Evolutionary conservation across 139 green algal genomes (phyloP), one percentile per base, ranked within the genome.

Genomic region (Nannochloris sp.): DNA sequence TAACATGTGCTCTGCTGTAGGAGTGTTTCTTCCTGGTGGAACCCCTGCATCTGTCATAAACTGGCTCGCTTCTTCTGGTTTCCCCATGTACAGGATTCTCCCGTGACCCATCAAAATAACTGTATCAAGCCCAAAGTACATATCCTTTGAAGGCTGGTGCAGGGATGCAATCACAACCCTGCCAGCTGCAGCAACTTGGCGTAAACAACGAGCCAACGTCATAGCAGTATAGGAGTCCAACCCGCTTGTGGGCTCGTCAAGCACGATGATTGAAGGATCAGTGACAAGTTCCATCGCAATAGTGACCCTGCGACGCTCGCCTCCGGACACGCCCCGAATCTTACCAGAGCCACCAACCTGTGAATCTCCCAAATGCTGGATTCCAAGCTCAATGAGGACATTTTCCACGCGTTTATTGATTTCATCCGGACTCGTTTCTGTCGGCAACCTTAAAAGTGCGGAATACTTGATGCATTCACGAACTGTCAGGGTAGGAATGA

Each of bases 241-340:
- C 9, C 86, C 86, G n/a, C 59, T 79, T 49, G 79, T 85, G 14
- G 85, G 85, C 74, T 93, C 86, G 13, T 72, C 67, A 43, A 81
- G 51, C 40, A 83, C 44, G 2, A 82, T 48, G 29, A 84, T 67
- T 36, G 61, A 44, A 0, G 83, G 80, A 20, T 85, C 68, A 1
- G 72, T 87, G 6, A 90, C 72, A 45, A 93, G 75, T 76, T 92
- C 86, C 78, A 89, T 89, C 40, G 71, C 85, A 33, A 89, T 88
- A 2, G 78, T 78, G 3, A 91, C 80, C 74, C 85, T 36, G 66
- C 82, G 57, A 29, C 77, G 51, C 72, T 76, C 44, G 40, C 66
- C 31, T 63, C 68, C 49, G 73, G 63, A 40, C 30, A 74, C 37
- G 40, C 64, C 63, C 56, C 58, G 65, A 36, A 74, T 76, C 58